These are phyloP conservation scores for Monilinia aucupariae DNA, from an alignment of 2,329 filamentous ascomycete genomes.

Conservation along the genomic window DNA sequence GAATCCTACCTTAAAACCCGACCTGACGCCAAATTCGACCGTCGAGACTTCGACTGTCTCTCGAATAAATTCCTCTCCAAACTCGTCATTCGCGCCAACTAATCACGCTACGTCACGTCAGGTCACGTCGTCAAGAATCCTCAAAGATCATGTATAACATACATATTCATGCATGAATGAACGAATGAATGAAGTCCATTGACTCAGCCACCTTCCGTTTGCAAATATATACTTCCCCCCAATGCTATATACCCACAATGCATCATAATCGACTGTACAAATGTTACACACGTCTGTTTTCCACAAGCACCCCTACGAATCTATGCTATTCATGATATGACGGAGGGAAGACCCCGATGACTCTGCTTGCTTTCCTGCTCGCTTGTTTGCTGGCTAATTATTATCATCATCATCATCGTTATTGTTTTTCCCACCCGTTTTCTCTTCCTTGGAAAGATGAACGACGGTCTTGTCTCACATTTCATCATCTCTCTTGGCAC, in stretches of 20 bases:
- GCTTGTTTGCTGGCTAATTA: not conserved
- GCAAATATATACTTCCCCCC: constrained; percentile 23
- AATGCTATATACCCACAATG: constrained; percentile 32
- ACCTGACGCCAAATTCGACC: constrained; percentile 72
- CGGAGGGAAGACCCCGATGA: not conserved
- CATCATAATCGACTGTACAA: constrained; percentile 33
- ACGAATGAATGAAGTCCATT: not conserved
- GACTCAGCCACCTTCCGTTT: constrained; percentile 17
- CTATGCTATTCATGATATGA: constrained; percentile 8
- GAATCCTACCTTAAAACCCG: constrained; percentile 82
- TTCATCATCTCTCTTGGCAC: not conserved
- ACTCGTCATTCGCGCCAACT: constrained; percentile 92
- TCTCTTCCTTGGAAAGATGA: not conserved
- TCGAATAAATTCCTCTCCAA: constrained; percentile 98
- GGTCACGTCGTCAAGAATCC: not conserved
- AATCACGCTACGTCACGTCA: constrained; percentile 27
- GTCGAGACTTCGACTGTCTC: constrained; percentile 86
- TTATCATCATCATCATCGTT: not conserved
- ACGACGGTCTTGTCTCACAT: not conserved
- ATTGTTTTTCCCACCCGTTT: not conserved
- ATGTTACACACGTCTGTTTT: constrained; percentile 6
- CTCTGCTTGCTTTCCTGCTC: not conserved
- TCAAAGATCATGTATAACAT: no score
- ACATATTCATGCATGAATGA: not conserved
- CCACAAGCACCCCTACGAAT: not conserved